These are phyloP conservation scores for Aspergillus indologenus DNA, from an alignment of 495 filamentous ascomycete genomes.

Conservation along the genomic window DNA sequence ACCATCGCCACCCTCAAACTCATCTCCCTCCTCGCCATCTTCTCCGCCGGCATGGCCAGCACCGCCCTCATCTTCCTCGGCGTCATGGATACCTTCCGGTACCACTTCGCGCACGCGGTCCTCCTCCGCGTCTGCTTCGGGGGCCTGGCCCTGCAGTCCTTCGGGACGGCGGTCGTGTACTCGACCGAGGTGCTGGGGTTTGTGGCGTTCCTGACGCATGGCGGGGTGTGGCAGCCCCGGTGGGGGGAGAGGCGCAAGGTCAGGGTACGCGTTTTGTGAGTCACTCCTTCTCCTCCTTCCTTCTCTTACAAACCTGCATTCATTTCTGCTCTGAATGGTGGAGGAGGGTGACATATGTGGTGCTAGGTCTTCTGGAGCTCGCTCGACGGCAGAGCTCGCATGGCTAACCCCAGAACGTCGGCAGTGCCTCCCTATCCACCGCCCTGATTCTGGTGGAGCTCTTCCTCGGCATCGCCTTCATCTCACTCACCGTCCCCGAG, in stretches of 20 bases:
- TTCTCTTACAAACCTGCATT: neutral
- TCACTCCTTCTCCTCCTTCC: neutral
- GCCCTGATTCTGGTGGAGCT: conserved; percentile 21
- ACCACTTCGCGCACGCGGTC: conserved; percentile 18
- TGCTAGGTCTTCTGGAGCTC: no score
- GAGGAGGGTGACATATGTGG: no score
- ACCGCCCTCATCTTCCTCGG: conserved; percentile 20
- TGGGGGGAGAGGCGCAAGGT: conserved; percentile 16
- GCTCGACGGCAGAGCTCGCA: no score
- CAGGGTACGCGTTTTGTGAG: conserved; percentile 20
- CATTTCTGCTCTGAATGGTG: no score
- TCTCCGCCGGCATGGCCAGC: conserved; percentile 19
- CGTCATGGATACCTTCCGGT: conserved; percentile 28
- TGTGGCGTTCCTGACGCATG: conserved; percentile 16
- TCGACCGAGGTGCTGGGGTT: conserved; percentile 22
- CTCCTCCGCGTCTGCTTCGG: conserved; percentile 22
- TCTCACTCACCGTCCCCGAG: conserved; percentile 17
- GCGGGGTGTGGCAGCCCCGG: conserved; percentile 14
- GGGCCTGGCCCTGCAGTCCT: conserved; percentile 21
- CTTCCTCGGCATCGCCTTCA: conserved; percentile 19
- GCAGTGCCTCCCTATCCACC: conserved; percentile 24
- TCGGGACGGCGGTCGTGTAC: conserved; percentile 23
- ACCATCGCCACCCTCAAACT: conserved; percentile 20
- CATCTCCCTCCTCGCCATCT: conserved; percentile 22
- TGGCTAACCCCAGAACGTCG: neutral